Evolutionary conservation across 2,329 filamentous ascomycete species (phyloP), one percentile per base, ranked within the genome.

Genomic region (Aspergillus uvarum): DNA sequence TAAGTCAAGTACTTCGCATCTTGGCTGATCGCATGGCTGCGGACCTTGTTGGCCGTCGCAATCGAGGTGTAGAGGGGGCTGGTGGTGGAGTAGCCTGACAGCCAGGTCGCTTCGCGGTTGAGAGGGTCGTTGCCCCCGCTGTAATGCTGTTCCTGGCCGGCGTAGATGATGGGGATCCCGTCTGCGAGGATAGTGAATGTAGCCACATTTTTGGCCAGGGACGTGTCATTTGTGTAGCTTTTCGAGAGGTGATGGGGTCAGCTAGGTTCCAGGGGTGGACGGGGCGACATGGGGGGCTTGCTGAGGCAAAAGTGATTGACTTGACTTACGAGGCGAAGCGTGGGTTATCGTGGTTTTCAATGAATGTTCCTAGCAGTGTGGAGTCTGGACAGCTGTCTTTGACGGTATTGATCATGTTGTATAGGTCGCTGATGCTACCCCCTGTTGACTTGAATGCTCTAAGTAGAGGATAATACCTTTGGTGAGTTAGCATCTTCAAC

Each of bases 111-210:
- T 68, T 87, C 84, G n/a, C 85, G 82, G 49, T 79, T 80, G 0
- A 77, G 77, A 4, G 84, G 84, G 56, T 74, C 74, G 42, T 71
- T 77, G n/a, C 79, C 82, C 22, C 82, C 82, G 2, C 75, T 71
- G 67, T 82, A 88, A 59, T 83, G 84, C 68, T 89, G 87, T 71
- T 89, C 87, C 59, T 87, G 85, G n/a, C 87, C 87, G 58, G 88
- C 82, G 72, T 89, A 90, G 54, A 89, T 68, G 53, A 89, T 86
- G 2, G 86, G 87, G 55, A 89, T 85, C 3, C 87, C 87, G 56
- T 87, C 74, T 1, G 74, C 67, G 5, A 89, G 79, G 48, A 89
- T 81, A 12, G 83, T 81, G 66, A 85, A 89, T 0, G 85, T 80
- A 47, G 89, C 78, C 2, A 83, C 81, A 66, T 89, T 89, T 73